These are phyloP conservation scores for Lentinus polychrous DNA, from an alignment of 1,284 basidiomycete genomes.

Conservation along the genomic window DNA sequence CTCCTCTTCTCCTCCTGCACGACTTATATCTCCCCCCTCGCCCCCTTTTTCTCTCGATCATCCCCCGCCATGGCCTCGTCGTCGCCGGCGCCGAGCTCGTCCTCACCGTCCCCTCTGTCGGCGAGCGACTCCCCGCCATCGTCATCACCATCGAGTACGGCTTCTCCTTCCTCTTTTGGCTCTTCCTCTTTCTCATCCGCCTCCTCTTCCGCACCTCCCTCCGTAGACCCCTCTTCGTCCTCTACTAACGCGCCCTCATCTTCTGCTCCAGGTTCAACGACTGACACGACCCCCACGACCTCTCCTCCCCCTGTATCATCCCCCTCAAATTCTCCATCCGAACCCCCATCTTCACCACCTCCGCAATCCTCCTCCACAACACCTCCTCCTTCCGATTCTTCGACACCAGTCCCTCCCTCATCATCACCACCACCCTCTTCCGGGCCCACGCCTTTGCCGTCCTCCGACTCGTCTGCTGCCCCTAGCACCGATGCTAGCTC, in stretches of 20 bases:
- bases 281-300: background rate
- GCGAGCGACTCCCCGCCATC: background rate
- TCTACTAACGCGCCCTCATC: background rate
- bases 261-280: background rate
- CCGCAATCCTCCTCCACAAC: background rate
- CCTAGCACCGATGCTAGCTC: background rate
- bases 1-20: background rate
- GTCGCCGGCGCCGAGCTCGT: background rate
- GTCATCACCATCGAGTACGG: background rate
- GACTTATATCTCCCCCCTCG: background rate
- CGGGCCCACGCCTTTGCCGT: background rate
- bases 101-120: background rate
- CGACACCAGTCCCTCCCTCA: background rate
- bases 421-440: slow-evolving; percentile 2
- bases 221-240: background rate
- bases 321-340: background rate
- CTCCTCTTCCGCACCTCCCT: background rate
- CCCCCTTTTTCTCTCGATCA: background rate
- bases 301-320: background rate
- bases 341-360: background rate
- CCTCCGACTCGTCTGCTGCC: background rate
- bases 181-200: background rate
- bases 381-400: background rate
- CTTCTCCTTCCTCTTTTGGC: background rate
- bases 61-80: background rate